A percentile compares a stretch with the other conserved stretches of the same genome.
Evolutionary conservation across 345 rosid species (phyloP).

Genomic region (Acer saccharum): DNA sequence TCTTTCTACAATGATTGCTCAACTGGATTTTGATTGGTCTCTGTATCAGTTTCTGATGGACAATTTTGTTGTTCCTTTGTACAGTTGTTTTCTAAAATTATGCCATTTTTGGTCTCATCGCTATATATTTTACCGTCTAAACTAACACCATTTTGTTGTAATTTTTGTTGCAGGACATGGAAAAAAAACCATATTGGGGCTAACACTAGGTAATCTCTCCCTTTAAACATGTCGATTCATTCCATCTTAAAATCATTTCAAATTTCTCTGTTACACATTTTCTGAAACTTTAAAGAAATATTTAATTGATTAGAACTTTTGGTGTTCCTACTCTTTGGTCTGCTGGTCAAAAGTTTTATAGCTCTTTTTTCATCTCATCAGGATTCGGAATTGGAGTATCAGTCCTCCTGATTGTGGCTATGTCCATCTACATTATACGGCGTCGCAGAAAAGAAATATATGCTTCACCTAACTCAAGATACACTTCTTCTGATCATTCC

Average conservation of each 20-base stretch:
- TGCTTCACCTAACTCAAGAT: conserved; percentile 31
- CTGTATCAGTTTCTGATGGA: neutral
- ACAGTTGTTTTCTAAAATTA: neutral
- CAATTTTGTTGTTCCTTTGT: too few species aligned
- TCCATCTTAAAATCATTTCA: neutral
- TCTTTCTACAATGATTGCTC: too few species aligned
- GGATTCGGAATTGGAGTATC: conserved; percentile 35
- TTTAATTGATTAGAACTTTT: too few species aligned
- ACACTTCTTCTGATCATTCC: conserved; percentile 20
- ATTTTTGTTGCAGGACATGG: neutral
- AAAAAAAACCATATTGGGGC: neutral
- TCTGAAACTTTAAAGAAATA: too few species aligned
- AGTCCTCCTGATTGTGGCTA: conserved; percentile 21
- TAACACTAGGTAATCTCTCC: neutral
- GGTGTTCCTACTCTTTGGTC: too few species aligned
- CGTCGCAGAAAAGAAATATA: conserved; percentile 22
- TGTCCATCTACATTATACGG: conserved; percentile 17
- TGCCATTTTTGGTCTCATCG: neutral
- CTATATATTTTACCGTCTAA: neutral
- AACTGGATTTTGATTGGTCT: neutral
- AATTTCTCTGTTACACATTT: neutral
- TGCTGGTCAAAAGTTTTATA: too few species aligned
- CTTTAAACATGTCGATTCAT: neutral
- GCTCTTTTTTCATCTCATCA: conserved; percentile 9
- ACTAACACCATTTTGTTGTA: neutral